Evolutionary conservation across 116 monocot genomes (phyloP), one percentile per base, ranked within the genome.

Genomic region (Phalaenopsis hybrid): DNA sequence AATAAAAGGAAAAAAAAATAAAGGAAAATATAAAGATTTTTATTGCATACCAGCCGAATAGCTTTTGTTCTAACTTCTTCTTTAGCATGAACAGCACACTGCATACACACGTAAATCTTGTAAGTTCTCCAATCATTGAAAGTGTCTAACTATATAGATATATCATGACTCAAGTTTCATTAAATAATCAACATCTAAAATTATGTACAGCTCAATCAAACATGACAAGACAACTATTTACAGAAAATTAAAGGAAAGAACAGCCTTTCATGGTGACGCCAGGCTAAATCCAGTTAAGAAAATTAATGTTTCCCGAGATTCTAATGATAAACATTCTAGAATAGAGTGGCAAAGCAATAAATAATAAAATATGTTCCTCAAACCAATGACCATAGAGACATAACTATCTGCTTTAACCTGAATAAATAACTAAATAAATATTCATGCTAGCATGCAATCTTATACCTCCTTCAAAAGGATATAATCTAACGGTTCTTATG

Each of bases 51-150:
- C 92, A 99, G 77, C 81, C 99, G 88, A 52, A 99, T 89, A 63
- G 99, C 94, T 85, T 92, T 99, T 50, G 89, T 87, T 77, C 99
- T 91, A 74, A 99, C 94, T 89, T 99, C 99, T 84, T 99, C 99
- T 79, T 94, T 93, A 79, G 85, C 70, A 84, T 95, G 89, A 79
- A 94, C 80, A 79, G 95, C 83, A 91, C 95, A 95, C 99, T 99
- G 91, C 81, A 91, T 75, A 57, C 52, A 79, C 44, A 41, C 13
- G 74, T 44, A 15, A 57, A 74, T 28, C 48, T 74, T 61, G 51
- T 77, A 25, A 77, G 23, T 17, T 50, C 50, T 18, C 13, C 16
- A 31, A 0, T 41, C 34, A 34, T 73, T 13, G 15, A 73, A 37
- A 37, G 41, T 65, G 73, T 11, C 45, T 46, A 20, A 18, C 7